Percentiles rank a stretch among this genome's conserved stretches.
phyloP scores from a whole-genome alignment of 345 rosid species.

The Eucalyptus lansdowneana region DNA sequence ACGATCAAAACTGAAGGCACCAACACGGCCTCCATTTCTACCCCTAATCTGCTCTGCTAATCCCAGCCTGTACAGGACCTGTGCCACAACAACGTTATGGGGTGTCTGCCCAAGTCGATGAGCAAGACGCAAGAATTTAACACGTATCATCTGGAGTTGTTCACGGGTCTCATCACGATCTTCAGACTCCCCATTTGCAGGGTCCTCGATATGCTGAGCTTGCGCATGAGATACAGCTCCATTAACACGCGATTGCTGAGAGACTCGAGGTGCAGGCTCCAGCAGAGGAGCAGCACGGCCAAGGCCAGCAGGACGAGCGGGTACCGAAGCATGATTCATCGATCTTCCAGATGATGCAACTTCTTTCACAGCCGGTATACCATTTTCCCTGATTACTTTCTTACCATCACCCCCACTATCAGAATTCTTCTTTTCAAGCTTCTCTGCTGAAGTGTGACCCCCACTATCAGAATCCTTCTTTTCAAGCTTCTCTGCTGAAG shows the following conservation, averaged over 20 bases:
- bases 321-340: slow-evolving; percentile 1
- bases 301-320: slow-evolving; percentile 88
- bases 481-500: slow-evolving; percentile 9
- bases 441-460: slow-evolving; percentile 6
- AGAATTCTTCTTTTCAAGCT: slow-evolving; percentile 11
- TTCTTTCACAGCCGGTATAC: not conserved
- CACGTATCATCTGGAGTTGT: slow-evolving; percentile 95
- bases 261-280: slow-evolving; percentile 67
- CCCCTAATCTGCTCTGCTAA: slow-evolving; percentile 97
- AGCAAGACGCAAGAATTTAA: slow-evolving; percentile 93
- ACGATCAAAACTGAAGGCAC: slow-evolving; percentile 97
- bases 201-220: slow-evolving; percentile 67
- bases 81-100: slow-evolving; percentile 98
- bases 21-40: slow-evolving; percentile 98
- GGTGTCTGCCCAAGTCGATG: slow-evolving; percentile 98
- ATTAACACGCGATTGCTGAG: slow-evolving; percentile 70
- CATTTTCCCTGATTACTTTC: slow-evolving; percentile 10
- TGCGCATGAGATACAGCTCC: slow-evolving; percentile 46
- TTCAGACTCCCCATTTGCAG: slow-evolving; percentile 53
- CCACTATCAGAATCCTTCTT: slow-evolving; percentile 6
- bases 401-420: not conserved
- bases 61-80: slow-evolving; percentile 94
- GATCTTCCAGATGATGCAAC: not conserved
- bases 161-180: slow-evolving; percentile 96
- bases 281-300: slow-evolving; percentile 77